A percentile compares a stretch with the other conserved stretches of the same genome.
These are phyloP conservation scores for Naematelia aurantialba DNA, from an alignment of 768 basidiomycete species.

Conservation along the genomic window DNA sequence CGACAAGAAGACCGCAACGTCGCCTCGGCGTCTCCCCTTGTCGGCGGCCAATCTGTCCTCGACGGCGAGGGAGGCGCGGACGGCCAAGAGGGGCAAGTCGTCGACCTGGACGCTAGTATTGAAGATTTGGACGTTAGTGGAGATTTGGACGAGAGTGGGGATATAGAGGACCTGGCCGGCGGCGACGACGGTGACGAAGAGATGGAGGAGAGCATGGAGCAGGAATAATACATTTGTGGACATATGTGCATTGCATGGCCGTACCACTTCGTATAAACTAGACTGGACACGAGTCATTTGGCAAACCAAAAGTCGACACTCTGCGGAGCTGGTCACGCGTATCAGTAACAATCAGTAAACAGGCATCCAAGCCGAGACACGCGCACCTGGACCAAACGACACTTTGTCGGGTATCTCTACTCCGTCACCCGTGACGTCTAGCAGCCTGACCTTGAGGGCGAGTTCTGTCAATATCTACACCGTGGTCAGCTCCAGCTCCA, in stretches of 20 bases:
- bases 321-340: conserved; percentile 21
- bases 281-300: conserved; percentile 14
- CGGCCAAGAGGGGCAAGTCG: conserved; percentile 20
- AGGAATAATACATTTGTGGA: too few species aligned
- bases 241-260: not conserved
- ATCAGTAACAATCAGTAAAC: not conserved
- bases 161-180: conserved; percentile 28
- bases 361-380: not conserved
- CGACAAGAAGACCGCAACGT: conserved; percentile 40
- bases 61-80: conserved; percentile 11
- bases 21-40: conserved; percentile 1
- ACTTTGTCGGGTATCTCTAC: conserved; percentile 42
- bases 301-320: conserved; percentile 45
- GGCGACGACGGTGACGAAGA: conserved; percentile 19
- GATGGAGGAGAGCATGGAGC: conserved; percentile 18
- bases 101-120: conserved; percentile 43
- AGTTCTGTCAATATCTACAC: conserved; percentile 41
- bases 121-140: conserved; percentile 33
- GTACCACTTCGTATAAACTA: not conserved
- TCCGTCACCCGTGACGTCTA: conserved; percentile 44
- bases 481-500: not conserved
- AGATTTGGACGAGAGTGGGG: not conserved
- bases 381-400: conserved; percentile 27
- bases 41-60: conserved; percentile 1
- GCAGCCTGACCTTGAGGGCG: conserved; percentile 37